phyloP scores from a whole-genome alignment of 441 rosid species.

The Geranium incanum region DNA sequence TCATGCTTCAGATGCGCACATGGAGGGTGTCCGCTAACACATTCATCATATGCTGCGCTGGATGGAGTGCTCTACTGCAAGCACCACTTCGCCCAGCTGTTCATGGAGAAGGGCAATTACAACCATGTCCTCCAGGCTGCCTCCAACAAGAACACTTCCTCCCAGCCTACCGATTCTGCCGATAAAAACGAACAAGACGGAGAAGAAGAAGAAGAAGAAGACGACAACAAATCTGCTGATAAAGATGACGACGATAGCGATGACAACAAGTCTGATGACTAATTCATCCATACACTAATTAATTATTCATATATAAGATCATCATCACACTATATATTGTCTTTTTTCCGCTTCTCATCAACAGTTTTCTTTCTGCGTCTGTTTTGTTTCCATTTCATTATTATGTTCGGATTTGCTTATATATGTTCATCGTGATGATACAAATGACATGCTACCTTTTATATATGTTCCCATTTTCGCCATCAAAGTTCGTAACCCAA shows the following conservation, averaged over 20 bases:
- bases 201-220: no score
- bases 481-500: no score
- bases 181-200: conserved; percentile 4
- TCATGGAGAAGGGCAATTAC: conserved; percentile 88
- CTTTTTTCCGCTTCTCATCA: neutral
- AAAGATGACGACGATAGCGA: neutral
- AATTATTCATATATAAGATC: neutral
- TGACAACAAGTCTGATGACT: neutral
- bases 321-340: no score
- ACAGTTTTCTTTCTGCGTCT: no score
- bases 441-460: neutral
- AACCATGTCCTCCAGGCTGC: conserved; percentile 75
- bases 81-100: conserved; percentile 87
- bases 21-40: conserved; percentile 82
- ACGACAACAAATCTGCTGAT: neutral
- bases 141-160: conserved; percentile 47
- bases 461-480: neutral
- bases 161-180: conserved; percentile 43
- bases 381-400: neutral
- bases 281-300: neutral
- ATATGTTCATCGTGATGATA: neutral
- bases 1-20: conserved; percentile 92
- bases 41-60: conserved; percentile 85
- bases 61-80: conserved; percentile 84
- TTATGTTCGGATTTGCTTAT: conserved; percentile 7